Base-by-base conservation (phyloP, 805 yeast species). In the Saturnispora bothae region DNA sequence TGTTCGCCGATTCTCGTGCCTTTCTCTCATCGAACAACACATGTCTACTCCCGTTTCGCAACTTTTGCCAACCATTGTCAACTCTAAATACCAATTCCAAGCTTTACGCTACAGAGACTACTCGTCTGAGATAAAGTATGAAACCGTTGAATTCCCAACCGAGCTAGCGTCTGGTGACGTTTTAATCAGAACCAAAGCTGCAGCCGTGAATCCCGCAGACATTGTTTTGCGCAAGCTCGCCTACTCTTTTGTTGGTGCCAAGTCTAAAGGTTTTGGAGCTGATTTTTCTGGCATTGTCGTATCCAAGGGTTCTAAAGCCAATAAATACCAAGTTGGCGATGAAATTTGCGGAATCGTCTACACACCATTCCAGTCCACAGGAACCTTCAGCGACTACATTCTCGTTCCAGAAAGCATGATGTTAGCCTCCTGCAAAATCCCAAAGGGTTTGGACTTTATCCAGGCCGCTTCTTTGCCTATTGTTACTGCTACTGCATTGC, bases 391-490 rank as follows among this genome's bases (percentile, higher is more conserved):
- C 3, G 70, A 73, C 45, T 76, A 72, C 47, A 44, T 65, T 14
- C 30, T 69, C 20, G 17, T 40, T 13, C 63, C 71, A 36, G 57
- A 60, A 3, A 44, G 39, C 4, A 50, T 45, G 7, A 17, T 13
- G n/a, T 18, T 35, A 5, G 43, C 51, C 3, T 23, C 38, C 1
- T 55, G 66, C 0, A 61, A 60, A 33, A 66, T 68, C 33, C 78
- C 84, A 3, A 51, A 53, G 5, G 61, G 59, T 17, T 42, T 80
- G 33, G 46, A 69, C 2, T 53, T 61, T 39, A 68, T 60, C 22
- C 71, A 76, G 48, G 84, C 88, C 34, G 79, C 83, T 1, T 69
- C 83, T 1, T 68, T 71, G 58, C 79, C 83, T 0, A 56, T 79
- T 44, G 76, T 72, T 0, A 71, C 68, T 45, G 74, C 74, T 13